These are phyloP conservation scores for Oxytropis ochrocephala DNA, from an alignment of 306 rosid genomes.

Conservation along the genomic window DNA sequence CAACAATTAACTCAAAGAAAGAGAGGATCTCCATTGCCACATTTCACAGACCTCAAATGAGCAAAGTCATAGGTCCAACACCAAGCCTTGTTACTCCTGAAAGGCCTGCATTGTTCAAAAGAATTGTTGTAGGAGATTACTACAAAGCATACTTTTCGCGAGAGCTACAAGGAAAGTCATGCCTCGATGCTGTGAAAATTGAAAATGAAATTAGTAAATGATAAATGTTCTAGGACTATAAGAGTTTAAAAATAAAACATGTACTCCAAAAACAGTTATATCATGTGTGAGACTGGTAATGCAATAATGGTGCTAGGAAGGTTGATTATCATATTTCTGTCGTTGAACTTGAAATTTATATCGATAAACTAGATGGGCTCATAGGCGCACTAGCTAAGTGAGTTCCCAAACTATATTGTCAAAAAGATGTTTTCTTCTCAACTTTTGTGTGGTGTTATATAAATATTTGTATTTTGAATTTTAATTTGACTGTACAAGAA, in stretches of 20 bases:
- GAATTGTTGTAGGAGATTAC: not conserved
- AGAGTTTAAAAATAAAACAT: not conserved
- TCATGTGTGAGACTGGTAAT: not conserved
- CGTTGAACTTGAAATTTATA: too few species aligned
- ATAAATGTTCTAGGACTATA: not conserved
- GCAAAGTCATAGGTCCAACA: not conserved
- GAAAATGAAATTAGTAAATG: not conserved
- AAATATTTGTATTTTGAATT: too few species aligned
- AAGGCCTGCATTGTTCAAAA: constrained; percentile 3
- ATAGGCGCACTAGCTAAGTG: too few species aligned
- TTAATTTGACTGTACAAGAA: too few species aligned
- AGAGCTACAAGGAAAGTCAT: not conserved
- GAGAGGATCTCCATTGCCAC: constrained; percentile 1
- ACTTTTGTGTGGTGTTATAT: too few species aligned
- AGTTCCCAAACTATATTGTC: too few species aligned
- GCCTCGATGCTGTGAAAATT: not conserved
- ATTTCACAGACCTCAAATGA: not conserved
- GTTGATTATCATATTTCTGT: too few species aligned
- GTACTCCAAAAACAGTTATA: not conserved
- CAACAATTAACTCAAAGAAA: not conserved
- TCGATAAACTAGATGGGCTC: too few species aligned
- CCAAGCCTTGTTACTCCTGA: not conserved
- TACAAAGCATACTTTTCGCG: not conserved
- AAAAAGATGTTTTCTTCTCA: too few species aligned
- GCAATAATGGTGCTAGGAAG: not conserved